These are phyloP conservation scores for Candida sojae DNA, from an alignment of 1,139 yeast species.

Conservation along the genomic window DNA sequence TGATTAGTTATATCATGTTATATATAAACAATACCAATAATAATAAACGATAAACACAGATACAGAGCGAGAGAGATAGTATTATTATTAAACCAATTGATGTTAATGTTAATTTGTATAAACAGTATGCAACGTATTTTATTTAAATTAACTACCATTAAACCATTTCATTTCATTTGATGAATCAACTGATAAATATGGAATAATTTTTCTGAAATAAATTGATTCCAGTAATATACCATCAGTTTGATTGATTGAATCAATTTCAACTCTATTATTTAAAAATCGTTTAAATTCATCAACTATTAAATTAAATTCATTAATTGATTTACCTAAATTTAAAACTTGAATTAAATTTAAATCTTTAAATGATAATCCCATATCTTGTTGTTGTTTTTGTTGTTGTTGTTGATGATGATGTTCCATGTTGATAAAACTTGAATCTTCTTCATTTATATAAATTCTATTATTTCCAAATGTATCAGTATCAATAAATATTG, in stretches of 20 bases:
- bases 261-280: constrained; percentile 37
- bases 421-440: background rate
- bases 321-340: constrained; percentile 62
- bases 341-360: constrained; percentile 16
- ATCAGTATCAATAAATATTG: constrained; percentile 37
- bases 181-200: constrained; percentile 43
- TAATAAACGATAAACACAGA: background rate
- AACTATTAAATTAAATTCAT: constrained; percentile 62
- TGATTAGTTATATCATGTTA: constrained; percentile 22
- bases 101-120: no score
- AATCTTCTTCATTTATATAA: constrained; percentile 33
- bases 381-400: constrained; percentile 14
- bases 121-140: no score
- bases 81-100: no score
- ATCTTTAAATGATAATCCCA: constrained; percentile 2
- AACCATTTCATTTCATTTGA: constrained; percentile 39
- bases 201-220: constrained; percentile 41
- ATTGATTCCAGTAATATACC: constrained; percentile 26
- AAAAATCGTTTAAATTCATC: constrained; percentile 62
- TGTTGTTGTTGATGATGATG: constrained; percentile 18
- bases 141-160: constrained; percentile 30
- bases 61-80: background rate
- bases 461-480: constrained; percentile 23
- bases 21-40: background rate
- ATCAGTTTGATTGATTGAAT: constrained; percentile 26